Conservation (phyloP, 208 protist genomes). For the Naegleria lovaniensis region DNA sequence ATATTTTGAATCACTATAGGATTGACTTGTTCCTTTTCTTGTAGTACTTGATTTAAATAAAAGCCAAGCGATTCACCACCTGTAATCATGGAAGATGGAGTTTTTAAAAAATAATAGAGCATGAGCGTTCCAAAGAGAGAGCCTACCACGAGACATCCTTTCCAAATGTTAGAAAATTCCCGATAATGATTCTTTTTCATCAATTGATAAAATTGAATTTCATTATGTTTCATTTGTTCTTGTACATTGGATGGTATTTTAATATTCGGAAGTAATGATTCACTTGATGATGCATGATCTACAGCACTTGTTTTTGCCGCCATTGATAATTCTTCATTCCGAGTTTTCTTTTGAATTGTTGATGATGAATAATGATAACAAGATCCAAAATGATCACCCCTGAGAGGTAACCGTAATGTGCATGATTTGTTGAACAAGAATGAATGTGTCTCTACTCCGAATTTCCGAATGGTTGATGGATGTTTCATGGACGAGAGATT, state of each 20-base stretch:
- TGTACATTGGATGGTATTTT: not conserved
- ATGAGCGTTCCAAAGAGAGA: not conserved
- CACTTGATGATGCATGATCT: too few relatives aligned
- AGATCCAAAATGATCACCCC: too few relatives aligned
- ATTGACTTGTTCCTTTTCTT: not conserved
- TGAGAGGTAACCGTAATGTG: too few relatives aligned
- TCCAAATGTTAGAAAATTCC: not conserved
- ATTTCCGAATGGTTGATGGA: too few relatives aligned
- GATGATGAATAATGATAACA: too few relatives aligned
- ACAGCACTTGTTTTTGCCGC: too few relatives aligned
- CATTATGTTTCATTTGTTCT: not conserved
- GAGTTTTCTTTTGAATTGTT: too few relatives aligned
- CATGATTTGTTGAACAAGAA: too few relatives aligned
- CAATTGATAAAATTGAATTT: not conserved
- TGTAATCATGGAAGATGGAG: not conserved
- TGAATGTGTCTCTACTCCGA: too few relatives aligned
- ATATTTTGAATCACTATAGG: not conserved
- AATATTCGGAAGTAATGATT: not conserved
- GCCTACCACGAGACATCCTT: not conserved
- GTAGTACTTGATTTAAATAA: not conserved
- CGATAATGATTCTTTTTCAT: not conserved
- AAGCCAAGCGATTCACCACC: not conserved
- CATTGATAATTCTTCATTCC: too few relatives aligned
- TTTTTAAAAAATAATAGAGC: not conserved
- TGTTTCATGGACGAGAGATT: too few relatives aligned